phyloP scores from a whole-genome alignment of 331 rosid genomes.

The Phaseolus coccineus region DNA sequence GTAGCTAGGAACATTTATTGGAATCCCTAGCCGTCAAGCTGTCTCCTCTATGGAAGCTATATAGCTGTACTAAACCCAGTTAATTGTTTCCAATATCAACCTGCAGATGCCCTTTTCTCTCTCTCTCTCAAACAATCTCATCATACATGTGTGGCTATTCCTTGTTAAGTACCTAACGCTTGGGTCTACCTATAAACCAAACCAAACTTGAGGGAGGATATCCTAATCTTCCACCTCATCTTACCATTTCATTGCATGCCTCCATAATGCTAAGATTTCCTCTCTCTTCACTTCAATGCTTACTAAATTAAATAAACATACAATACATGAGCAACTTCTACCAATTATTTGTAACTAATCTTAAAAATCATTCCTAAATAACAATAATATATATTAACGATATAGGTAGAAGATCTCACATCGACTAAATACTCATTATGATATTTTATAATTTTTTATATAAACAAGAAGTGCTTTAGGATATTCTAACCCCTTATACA shows the following conservation, averaged over 20 bases:
- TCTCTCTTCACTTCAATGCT: not conserved
- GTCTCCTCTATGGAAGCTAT: slow-evolving; percentile 75
- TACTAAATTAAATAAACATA: too few species aligned
- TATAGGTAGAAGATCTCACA: too few species aligned
- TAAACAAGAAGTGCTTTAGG: too few species aligned
- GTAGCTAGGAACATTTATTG: slow-evolving; percentile 40
- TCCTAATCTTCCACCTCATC: slow-evolving; percentile 1
- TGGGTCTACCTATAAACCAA: slow-evolving; percentile 31
- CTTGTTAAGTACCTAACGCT: slow-evolving; percentile 43
- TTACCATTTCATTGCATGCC: slow-evolving; percentile 36
- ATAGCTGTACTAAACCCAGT: slow-evolving; percentile 48
- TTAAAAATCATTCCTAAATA: too few species aligned
- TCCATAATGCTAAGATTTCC: not conserved
- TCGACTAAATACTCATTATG: too few species aligned
- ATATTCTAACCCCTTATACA: too few species aligned
- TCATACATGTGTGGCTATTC: slow-evolving; percentile 43
- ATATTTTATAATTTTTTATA: too few species aligned
- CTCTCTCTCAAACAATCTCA: not conserved
- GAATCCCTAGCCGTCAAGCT: slow-evolving; percentile 55
- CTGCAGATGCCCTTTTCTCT: slow-evolving; percentile 37
- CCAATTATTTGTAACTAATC: too few species aligned
- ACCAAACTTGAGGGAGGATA: not conserved
- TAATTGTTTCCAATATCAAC: slow-evolving; percentile 40
- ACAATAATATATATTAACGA: too few species aligned
- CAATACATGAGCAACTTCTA: too few species aligned